Base-by-base conservation (phyloP, 331 rosid species). In the Prunus yedoensis region DNA sequence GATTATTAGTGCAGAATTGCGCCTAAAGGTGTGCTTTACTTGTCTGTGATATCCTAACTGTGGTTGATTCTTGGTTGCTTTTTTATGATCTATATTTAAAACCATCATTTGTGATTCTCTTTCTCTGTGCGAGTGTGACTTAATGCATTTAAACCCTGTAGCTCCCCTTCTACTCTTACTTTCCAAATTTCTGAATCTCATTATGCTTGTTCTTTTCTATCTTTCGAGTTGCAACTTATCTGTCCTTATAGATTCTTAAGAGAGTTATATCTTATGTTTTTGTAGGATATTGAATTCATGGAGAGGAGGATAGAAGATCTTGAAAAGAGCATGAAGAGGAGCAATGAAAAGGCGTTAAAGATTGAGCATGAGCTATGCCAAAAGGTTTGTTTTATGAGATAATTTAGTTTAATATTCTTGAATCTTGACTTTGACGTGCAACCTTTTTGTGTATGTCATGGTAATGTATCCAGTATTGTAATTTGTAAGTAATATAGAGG, bases 251-350 rank as follows among this genome's bases (percentile, higher is more conserved):
- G 21, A 50, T 56, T 16, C 46, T 80, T 69, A 71, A 66, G 71
- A 68, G 63, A 78, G 18, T 73, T 74, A 10, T 59, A 46, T 23
- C 63, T 54, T 84, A 56, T 74, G 9, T 58, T 72, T 38, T 71
- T 78, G 10, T 70, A 95, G 99, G 99, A 95, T 77, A 43, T 92
- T 84, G 99, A 95, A 82, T 95, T 92, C 83, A 83, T 95, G 68
- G 93, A 95, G 62, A 90, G 77, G 69, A 89, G 89, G 81, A 76
- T 86, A 58, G 99, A 95, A 81, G 99, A 95, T 85, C 17, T 92
- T 56, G 99, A 92, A 73, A 95, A 95, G 87, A 92, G 97, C 91
- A 90, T 95, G 99, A 95, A 92, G 89, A 89, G 99, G 85, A 95
- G 99, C 91, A 95, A 95, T 68, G 99, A 95, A 88, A 95, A 95